Evolutionary conservation across 2,329 filamentous ascomycete species (phyloP).

Genomic region (Chalaropsis ovoidea): DNA sequence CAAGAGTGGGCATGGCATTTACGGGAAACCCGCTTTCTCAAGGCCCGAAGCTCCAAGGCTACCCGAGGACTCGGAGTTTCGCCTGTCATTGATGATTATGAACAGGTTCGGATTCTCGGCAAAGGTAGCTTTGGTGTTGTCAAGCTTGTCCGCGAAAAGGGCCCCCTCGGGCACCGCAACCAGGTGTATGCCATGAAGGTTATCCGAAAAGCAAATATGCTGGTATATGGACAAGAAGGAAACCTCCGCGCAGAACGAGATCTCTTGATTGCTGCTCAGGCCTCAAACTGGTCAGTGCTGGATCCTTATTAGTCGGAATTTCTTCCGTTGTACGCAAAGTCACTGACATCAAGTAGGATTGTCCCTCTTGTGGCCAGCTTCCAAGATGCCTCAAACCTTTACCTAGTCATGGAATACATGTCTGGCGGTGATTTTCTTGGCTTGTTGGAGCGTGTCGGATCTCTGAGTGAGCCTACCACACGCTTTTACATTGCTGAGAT

Average conservation of each 20-base stretch:
- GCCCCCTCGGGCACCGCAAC: conserved; percentile 29
- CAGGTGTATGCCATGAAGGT: conserved; percentile 93
- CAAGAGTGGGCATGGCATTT: conserved; percentile 63
- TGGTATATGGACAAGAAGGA: conserved; percentile 81
- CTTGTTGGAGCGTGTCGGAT: conserved; percentile 72
- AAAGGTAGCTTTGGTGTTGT: conserved; percentile 95
- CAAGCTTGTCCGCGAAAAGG: conserved; percentile 62
- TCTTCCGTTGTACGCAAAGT: neutral
- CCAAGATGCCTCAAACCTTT: conserved; percentile 73
- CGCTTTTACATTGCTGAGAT: conserved; percentile 91
- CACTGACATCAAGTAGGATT: conserved; percentile 44
- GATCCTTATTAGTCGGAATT: neutral
- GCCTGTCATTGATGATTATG: conserved; percentile 46
- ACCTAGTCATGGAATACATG: conserved; percentile 98
- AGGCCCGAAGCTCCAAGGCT: conserved; percentile 42
- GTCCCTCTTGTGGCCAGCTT: conserved; percentile 82
- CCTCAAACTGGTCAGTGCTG: conserved; percentile 58
- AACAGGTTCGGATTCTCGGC: conserved; percentile 70
- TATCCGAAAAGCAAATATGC: conserved; percentile 87
- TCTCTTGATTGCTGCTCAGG: conserved; percentile 78
- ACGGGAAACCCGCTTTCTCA: conserved; percentile 61
- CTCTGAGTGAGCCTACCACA: conserved; percentile 66
- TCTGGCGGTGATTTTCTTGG: conserved; percentile 89
- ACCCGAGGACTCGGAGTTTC: conserved; percentile 30
- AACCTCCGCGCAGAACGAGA: conserved; percentile 86